Evolutionary conservation across 1,284 basidiomycete genomes (phyloP), one percentile per base, ranked within the genome.

Genomic region (Ganoderma lingzhi): DNA sequence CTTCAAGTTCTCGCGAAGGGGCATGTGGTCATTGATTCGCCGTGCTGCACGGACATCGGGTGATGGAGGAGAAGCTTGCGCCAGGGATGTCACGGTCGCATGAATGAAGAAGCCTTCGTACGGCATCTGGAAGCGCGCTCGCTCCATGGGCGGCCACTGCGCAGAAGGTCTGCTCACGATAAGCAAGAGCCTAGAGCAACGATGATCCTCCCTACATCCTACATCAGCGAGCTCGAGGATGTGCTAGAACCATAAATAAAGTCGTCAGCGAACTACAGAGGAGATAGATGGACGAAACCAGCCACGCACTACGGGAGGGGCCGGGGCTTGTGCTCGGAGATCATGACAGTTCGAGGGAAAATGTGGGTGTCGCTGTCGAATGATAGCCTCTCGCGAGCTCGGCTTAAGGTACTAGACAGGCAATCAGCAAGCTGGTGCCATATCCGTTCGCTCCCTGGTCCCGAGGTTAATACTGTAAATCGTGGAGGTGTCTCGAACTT

Each of bases 71-170:
- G 55, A 56, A 56, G 30, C 35, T 59, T 39, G 39, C 56, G 35
- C 19, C 37, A 59, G 17, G 35, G 3, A 12, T 59, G 56, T 59
- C 56, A 59, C 32, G 19, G 56, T 37, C 56, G 35, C 32, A n/a
- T 59, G 56, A n/a, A 59, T 59, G 30, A 23, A 59, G 56, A 59
- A 39, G 56, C 37, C 12, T n/a, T 23, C 19, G 56, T 59, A 35
- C 32, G 56, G n/a, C 48, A 59, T 39, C 32, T 58, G 32, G 15
- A 32, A 58, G 56, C 8, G 23, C 15, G 30, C 28, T 56, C 32
- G 55, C 56, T 39, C 37, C 56, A 59, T 14, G 56, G 56, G 56
- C 56, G 56, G 35, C 30, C 23, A 17, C 55, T 53, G 48, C 48
- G 48, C 23, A 53, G 48, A 53, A 28, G 48, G 12, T 14, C 23